These are phyloP conservation scores for Meyerozyma sp. DNA, from an alignment of 1,139 yeast species.

Conservation along the genomic window DNA sequence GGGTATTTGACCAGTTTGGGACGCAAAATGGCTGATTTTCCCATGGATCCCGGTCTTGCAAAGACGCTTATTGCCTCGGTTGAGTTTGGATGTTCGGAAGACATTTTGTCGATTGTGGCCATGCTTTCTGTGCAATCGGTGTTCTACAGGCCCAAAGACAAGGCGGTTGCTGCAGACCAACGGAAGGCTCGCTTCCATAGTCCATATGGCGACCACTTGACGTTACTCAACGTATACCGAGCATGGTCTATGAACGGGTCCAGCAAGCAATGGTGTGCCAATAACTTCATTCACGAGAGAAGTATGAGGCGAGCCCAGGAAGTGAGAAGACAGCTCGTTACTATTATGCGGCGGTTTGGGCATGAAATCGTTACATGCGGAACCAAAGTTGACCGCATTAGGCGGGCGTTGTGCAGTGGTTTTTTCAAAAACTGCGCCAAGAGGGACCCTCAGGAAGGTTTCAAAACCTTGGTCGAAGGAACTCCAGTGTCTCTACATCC, in stretches of 20 bases:
- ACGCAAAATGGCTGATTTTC: slow-evolving; percentile 82
- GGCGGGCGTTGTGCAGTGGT: slow-evolving; percentile 79
- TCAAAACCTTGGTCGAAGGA: slow-evolving; percentile 69
- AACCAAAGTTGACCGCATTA: slow-evolving; percentile 53
- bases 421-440: slow-evolving; percentile 83
- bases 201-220: slow-evolving; percentile 81
- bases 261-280: slow-evolving; percentile 73
- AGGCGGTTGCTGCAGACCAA: slow-evolving; percentile 69
- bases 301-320: slow-evolving; percentile 74
- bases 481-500: slow-evolving; percentile 88
- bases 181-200: slow-evolving; percentile 71
- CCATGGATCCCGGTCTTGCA: slow-evolving; percentile 91
- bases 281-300: slow-evolving; percentile 77
- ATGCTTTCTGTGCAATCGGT: slow-evolving; percentile 88
- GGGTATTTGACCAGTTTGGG: slow-evolving; percentile 77
- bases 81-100: slow-evolving; percentile 74
- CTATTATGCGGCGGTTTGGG: slow-evolving; percentile 54
- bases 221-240: slow-evolving; percentile 73
- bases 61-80: slow-evolving; percentile 74
- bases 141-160: slow-evolving; percentile 79
- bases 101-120: slow-evolving; percentile 77
- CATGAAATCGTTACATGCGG: slow-evolving; percentile 58
- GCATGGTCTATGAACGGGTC: slow-evolving; percentile 66
- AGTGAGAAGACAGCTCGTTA: slow-evolving; percentile 64
- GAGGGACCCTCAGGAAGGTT: slow-evolving; percentile 63